These are phyloP conservation scores for Boletus tomentosulus DNA, from an alignment of 768 basidiomycete species.

Conservation along the genomic window DNA sequence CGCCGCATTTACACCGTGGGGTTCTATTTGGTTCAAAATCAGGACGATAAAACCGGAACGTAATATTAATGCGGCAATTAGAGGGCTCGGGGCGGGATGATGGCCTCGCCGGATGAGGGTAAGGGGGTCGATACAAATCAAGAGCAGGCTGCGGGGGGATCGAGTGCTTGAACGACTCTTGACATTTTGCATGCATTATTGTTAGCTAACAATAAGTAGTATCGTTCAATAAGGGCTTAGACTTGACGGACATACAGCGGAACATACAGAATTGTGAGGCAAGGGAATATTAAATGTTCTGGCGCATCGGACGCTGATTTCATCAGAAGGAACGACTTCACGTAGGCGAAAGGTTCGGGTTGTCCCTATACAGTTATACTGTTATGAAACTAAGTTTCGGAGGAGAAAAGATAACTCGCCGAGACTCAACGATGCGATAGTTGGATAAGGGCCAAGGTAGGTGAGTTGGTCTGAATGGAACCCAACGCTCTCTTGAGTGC, in stretches of 20 bases:
- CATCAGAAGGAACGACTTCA: conserved; percentile 67
- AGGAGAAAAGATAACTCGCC: conserved; percentile 38
- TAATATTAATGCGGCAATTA: conserved; percentile 78
- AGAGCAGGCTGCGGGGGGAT: conserved; percentile 68
- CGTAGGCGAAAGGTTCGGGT: conserved; percentile 67
- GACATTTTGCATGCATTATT: conserved; percentile 86
- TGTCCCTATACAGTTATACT: conserved; percentile 44
- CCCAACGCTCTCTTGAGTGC: conserved; percentile 77
- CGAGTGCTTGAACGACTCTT: conserved; percentile 78
- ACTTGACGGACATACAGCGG: conserved; percentile 1
- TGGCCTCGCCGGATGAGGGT: conserved; percentile 32
- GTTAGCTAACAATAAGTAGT: conserved; percentile 44
- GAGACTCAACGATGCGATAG: conserved; percentile 80
- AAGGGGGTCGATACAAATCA: conserved; percentile 66
- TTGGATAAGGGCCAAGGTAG: conserved; percentile 78
- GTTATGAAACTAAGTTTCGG: not conserved
- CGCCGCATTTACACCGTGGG: conserved; percentile 68
- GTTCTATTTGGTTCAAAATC: conserved; percentile 66
- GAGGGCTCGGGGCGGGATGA: conserved; percentile 38
- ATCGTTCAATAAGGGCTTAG: not conserved
- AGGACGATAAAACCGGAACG: conserved; percentile 82
- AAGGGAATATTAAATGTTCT: conserved; percentile 76
- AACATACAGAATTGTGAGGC: conserved; percentile 69
- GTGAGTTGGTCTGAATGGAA: conserved; percentile 80
- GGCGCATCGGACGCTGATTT: conserved; percentile 52